Evolutionary conservation across 2,329 filamentous ascomycete genomes (phyloP), one percentile per base, ranked within the genome.

Genomic region (Drechslerella stenobrocha): DNA sequence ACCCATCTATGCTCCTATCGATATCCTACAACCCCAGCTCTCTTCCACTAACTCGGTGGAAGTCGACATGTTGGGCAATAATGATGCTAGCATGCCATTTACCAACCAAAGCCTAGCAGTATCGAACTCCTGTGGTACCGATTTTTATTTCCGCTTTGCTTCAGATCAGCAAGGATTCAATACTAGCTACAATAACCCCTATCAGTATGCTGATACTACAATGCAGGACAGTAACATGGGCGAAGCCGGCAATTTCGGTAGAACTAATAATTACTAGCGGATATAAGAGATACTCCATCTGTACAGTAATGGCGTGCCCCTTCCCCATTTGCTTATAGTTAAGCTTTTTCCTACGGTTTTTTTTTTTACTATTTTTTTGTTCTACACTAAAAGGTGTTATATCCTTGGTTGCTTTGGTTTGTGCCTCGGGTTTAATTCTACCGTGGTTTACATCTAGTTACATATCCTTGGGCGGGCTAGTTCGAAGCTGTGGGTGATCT

Each of bases 151-250:
- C 15, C 7, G 15, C 4, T 42, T 20, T 42, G 37, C 37, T 3
- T 3, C 22, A 3, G n/a, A 37, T 3, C 8, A 30, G 28, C 5
- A 30, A 11, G 5, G 11, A 11, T 30, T 30, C 11, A 5, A 30
- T 5, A 30, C 28, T 30, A 5, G 28, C 11, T 5, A 11, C 5
- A 5, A 30, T 11, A 11, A 30, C 11, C 28, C 5, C 11, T 30
- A 30, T 11, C 5, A 11, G 5, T 30, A 5, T 18, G 45, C 13
- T 26, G 52, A 55, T 26, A 47, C 20, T 8, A 37, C 40, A 20
- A 56, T 56, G 52, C 53, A 57, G 42, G 53, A 57, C 30, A 48
- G 37, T 22, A 50, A 40, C 23, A 58, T 44, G 24, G 45, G 51
- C 26, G 24, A 32, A 15, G 15, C 32, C 8, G 23, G 30, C 40